phyloP scores from a whole-genome alignment of 306 rosid genomes.

The Acacia acuminata region DNA sequence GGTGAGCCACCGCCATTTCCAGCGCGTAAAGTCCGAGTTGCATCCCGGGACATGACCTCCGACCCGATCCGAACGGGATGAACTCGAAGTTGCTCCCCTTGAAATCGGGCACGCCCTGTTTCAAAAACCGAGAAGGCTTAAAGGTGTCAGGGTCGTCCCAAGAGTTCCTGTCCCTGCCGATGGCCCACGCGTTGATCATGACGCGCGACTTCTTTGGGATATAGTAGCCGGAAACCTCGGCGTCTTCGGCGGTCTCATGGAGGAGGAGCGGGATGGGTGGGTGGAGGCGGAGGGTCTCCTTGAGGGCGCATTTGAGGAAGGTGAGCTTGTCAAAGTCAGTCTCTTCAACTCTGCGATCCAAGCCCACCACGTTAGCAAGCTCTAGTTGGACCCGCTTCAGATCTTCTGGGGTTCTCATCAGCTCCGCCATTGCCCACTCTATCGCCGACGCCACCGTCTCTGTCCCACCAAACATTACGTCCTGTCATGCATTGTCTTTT shows the following conservation, averaged over 20 bases:
- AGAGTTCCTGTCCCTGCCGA: constrained; percentile 53
- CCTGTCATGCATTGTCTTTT: constrained; percentile 38
- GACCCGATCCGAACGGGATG: constrained; percentile 85
- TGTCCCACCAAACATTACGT: constrained; percentile 91
- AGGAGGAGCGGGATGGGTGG: constrained; percentile 85
- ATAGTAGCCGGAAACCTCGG: constrained; percentile 44
- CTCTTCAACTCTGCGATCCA: constrained; percentile 65
- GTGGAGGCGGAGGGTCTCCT: constrained; percentile 77
- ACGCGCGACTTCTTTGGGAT: constrained; percentile 68
- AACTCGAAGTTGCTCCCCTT: constrained; percentile 77
- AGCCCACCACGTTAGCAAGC: constrained; percentile 53
- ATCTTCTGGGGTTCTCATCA: constrained; percentile 63
- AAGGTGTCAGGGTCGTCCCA: constrained; percentile 67
- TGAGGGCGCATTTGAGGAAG: constrained; percentile 47
- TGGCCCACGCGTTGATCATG: constrained; percentile 76
- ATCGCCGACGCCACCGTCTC: constrained; percentile 86
- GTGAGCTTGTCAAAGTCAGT: constrained; percentile 57
- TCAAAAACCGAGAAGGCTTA: constrained; percentile 56
- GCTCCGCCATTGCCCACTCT: constrained; percentile 78
- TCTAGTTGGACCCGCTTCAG: constrained; percentile 62
- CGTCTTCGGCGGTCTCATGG: constrained; percentile 75
- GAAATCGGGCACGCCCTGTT: constrained; percentile 50
- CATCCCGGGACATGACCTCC: constrained; percentile 92
- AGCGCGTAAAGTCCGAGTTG: constrained; percentile 68
- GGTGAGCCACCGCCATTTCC: constrained; percentile 67